Conservation (phyloP, 2,329 filamentous ascomycete species). For the Fusarium devonianum region DNA sequence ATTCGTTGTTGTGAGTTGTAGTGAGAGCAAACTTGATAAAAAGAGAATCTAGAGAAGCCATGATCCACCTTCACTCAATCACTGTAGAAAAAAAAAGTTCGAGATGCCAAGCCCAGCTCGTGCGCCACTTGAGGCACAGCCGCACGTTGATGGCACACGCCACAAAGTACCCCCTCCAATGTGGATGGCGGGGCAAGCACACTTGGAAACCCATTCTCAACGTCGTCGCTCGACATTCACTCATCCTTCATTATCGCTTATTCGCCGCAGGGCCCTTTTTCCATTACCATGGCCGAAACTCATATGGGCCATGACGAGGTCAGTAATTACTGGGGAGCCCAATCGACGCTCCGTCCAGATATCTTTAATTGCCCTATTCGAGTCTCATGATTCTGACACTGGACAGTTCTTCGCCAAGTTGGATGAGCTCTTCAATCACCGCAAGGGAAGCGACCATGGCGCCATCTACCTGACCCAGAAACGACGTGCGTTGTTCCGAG, state of each 20-base stretch:
- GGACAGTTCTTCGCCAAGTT: constrained; percentile 76
- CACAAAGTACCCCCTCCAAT: constrained; percentile 13
- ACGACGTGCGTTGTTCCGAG: constrained; percentile 61
- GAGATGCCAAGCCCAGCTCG: neutral
- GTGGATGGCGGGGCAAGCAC: constrained; percentile 39
- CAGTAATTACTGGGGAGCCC: constrained; percentile 8
- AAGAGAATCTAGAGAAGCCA: too few relatives aligned
- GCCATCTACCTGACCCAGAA: constrained; percentile 80
- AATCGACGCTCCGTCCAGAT: too few relatives aligned
- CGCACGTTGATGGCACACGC: constrained; percentile 6
- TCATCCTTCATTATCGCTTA: constrained; percentile 18
- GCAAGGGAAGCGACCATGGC: constrained; percentile 74
- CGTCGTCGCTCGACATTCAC: constrained; percentile 18
- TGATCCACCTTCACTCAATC: too few relatives aligned
- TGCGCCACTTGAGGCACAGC: constrained; percentile 4
- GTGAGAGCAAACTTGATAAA: neutral
- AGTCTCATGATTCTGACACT: constrained; percentile 11
- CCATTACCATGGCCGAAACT: constrained; percentile 31
- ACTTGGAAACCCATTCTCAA: constrained; percentile 26
- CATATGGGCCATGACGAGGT: constrained; percentile 43
- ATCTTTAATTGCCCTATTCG: constrained; percentile 11
- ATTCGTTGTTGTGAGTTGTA: neutral
- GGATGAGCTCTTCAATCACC: constrained; percentile 70
- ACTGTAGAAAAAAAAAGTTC: constrained; percentile 10
- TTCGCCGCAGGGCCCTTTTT: constrained; percentile 1